A percentile compares a stretch with the other conserved stretches of the same genome.
Conservation (phyloP, 2,329 filamentous ascomycete species). For the Clarireedia monteithiana region DNA sequence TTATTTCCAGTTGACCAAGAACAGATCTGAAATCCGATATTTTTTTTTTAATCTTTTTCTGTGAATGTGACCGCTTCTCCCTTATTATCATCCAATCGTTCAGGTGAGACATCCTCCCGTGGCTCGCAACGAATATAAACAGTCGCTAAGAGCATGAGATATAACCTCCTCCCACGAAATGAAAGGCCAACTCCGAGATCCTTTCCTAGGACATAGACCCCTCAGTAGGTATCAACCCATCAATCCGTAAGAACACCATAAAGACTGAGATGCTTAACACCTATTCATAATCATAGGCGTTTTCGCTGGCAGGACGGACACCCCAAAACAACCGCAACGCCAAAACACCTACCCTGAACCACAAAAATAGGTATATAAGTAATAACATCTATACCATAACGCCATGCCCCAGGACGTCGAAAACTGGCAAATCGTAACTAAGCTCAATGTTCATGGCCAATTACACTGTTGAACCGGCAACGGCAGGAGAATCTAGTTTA, state of each 20-base stretch:
- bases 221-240: slow-evolving; percentile 5
- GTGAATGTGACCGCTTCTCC: neutral
- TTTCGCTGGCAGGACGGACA: slow-evolving; percentile 5
- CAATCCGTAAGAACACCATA: slow-evolving; percentile 7
- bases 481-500: slow-evolving; percentile 24
- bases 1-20: neutral
- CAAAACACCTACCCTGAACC: neutral
- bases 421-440: neutral
- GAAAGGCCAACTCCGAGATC: too few species aligned
- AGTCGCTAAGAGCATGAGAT: too few species aligned
- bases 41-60: slow-evolving; percentile 8
- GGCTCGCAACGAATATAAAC: too few species aligned
- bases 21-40: slow-evolving; percentile 5
- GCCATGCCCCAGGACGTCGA: neutral
- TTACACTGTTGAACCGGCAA: slow-evolving; percentile 6
- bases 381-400: slow-evolving; percentile 3
- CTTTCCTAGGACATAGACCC: too few species aligned
- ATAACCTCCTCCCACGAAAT: too few species aligned
- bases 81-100: neutral
- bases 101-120: neutral
- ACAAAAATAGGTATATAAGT: neutral
- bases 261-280: slow-evolving; percentile 3
- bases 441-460: neutral
- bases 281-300: slow-evolving; percentile 3
- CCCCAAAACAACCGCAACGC: slow-evolving; percentile 5